Conservation (phyloP, 352 stramenopile species). For the Phytophthora foliorum region DNA sequence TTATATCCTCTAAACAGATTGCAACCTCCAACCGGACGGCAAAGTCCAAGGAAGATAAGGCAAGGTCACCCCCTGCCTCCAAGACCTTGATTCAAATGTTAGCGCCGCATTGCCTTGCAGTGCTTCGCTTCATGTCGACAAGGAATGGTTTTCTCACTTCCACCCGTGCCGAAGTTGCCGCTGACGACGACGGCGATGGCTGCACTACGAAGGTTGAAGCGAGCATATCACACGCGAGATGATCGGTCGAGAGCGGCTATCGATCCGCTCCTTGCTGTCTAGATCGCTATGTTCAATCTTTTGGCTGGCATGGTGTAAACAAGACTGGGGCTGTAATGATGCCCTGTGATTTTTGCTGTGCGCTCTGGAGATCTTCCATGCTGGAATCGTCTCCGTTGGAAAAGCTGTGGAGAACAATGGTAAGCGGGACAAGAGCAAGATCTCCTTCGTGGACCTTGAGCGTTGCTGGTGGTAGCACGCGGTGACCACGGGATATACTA, state of each 20-base stretch:
- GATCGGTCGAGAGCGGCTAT: constrained; percentile 26
- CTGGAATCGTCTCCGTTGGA: not conserved
- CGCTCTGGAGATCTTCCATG: not conserved
- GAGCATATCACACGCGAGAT: constrained; percentile 12
- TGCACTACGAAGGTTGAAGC: constrained; percentile 7
- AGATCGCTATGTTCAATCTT: not conserved
- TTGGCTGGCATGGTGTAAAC: not conserved
- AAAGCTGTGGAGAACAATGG: too few species aligned
- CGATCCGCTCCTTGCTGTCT: not conserved
- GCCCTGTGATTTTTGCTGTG: not conserved
- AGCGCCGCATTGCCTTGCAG: too few species aligned
- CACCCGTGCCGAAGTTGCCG: too few species aligned
- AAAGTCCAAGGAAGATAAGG: not conserved
- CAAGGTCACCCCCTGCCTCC: not conserved
- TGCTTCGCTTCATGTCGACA: not conserved
- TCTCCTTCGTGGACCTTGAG: too few species aligned
- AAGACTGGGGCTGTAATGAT: not conserved
- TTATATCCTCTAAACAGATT: not conserved
- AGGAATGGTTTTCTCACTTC: too few species aligned
- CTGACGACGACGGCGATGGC: constrained; percentile 8
- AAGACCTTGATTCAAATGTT: not conserved
- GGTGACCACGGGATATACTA: too few species aligned
- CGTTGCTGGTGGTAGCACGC: too few species aligned
- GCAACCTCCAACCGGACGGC: not conserved
- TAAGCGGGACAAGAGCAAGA: too few species aligned